These are phyloP conservation scores for Solanum sejunctum DNA, from an alignment of 257 asterid genomes.

Conservation along the genomic window DNA sequence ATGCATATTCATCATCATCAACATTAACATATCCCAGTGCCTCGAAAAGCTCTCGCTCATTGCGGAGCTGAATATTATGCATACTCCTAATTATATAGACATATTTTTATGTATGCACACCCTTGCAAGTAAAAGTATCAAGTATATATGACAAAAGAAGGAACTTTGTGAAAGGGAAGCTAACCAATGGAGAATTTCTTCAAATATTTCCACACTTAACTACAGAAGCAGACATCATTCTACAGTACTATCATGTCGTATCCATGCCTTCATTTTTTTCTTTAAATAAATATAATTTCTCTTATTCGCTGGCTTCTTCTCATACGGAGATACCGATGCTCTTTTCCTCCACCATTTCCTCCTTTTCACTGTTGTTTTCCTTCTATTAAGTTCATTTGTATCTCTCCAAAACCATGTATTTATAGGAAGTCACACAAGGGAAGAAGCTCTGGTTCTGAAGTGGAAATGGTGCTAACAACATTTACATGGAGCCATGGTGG, in stretches of 20 bases:
- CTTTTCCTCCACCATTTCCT: neutral
- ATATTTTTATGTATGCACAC: no score
- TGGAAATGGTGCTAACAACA: conserved; percentile 40
- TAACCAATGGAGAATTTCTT: neutral
- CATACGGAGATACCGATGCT: neutral
- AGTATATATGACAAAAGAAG: neutral
- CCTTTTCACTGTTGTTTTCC: neutral
- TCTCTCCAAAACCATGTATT: neutral
- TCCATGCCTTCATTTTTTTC: neutral
- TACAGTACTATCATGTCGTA: neutral
- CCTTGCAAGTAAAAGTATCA: no score
- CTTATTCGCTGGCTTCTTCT: neutral
- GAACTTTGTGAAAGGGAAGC: neutral
- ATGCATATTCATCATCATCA: no score
- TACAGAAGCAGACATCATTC: neutral
- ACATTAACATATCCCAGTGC: no score
- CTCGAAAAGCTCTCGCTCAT: no score
- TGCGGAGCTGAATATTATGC: no score
- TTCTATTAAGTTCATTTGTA: neutral
- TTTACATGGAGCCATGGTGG: conserved; percentile 76
- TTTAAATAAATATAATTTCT: neutral
- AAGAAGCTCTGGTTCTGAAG: conserved; percentile 1
- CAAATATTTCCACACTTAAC: neutral
- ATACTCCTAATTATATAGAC: no score
- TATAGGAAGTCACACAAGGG: neutral